Evolutionary conservation across 495 filamentous ascomycete genomes (phyloP), one percentile per base, ranked within the genome.

Genomic region (Hypoxylon lenormandii): DNA sequence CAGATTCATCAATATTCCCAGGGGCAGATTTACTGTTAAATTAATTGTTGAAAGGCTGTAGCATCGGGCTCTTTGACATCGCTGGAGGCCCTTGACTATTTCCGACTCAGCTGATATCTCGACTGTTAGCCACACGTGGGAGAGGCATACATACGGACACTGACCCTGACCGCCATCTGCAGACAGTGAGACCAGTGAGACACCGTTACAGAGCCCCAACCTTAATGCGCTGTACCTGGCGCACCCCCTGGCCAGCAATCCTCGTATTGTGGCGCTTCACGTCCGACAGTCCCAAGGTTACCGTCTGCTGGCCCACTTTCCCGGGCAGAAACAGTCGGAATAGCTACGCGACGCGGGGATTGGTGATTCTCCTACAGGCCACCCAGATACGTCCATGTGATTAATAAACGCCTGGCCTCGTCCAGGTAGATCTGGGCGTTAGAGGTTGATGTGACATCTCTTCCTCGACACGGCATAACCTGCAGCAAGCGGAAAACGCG

Each of bases 351-450:
- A 49, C 28, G 43, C 42, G 47, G 23, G 5, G 22, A 49, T 37
- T 2, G 19, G 52, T 23, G 40, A 49, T 47, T 43, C 46, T 55
- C 48, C 42, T 58, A 8, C 51, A n/a, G 36, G 38, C 51, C 16
- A 53, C 58, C 38, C 38, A 53, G 52, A 63, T 33, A 58, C 38
- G 38, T 55, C 2, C 12, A 45, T 16, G 33, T 56, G 59, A 46
- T 69, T 69, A 64, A 69, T 69, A 69, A 58, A 69, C 38, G 11
- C 4, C 52, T 46, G 51, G 37, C 21, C 49, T 70, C 60, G 23
- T 56, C 55, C 15, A 26, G 12, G 40, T 40, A 2, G 11, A 26
- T 21, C 45, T 26, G 22, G 22, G 46, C n/a, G 10, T 10, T 6
- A n/a, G 28, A 56, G 15, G 1, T 3, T 60, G 38, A 52, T 37